phyloP scores from a whole-genome alignment of 2,329 filamentous ascomycete genomes.

The Didymosphaeria variabile region DNA sequence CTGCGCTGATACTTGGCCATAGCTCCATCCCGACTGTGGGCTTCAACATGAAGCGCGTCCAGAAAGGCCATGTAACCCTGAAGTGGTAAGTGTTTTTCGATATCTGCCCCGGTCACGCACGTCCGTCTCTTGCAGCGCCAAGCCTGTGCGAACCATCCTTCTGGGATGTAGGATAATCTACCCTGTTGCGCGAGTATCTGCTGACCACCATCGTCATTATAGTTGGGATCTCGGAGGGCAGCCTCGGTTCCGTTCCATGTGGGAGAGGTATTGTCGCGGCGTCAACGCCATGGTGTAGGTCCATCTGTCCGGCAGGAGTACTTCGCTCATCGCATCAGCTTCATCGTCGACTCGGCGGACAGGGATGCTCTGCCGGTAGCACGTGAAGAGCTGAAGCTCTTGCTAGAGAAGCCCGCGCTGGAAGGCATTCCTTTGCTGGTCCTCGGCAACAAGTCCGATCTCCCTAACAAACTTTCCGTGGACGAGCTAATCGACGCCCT shows the following conservation, averaged over 20 bases:
- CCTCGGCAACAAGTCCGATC: conserved; percentile 95
- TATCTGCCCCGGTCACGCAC: conserved; percentile 45
- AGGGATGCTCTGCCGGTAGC: conserved; percentile 80
- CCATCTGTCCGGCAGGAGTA: conserved; percentile 21
- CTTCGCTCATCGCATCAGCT: conserved; percentile 60
- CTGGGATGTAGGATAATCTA: conserved; percentile 41
- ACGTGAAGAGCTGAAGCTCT: conserved; percentile 88
- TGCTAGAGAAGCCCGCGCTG: conserved; percentile 84
- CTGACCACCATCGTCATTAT: conserved; percentile 46
- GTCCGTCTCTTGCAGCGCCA: conserved; percentile 48
- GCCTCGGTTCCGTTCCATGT: conserved; percentile 97
- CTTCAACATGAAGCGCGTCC: conserved; percentile 98
- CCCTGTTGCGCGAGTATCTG: conserved; percentile 39
- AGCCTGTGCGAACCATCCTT: conserved; percentile 42
- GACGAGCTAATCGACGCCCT: conserved; percentile 95
- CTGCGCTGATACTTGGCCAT: conserved; percentile 53
- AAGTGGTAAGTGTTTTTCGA: conserved; percentile 73
- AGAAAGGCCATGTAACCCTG: conserved; percentile 96
- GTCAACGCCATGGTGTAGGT: conserved; percentile 92
- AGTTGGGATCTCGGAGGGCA: conserved; percentile 98
- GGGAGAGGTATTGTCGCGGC: conserved; percentile 97
- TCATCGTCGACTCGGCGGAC: conserved; percentile 97
- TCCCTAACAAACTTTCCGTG: conserved; percentile 88
- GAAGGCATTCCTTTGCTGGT: conserved; percentile 92
- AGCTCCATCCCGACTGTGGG: conserved; percentile 98